phyloP scores from a whole-genome alignment of 352 stramenopile genomes.

The Globisporangium sylvaticum region DNA sequence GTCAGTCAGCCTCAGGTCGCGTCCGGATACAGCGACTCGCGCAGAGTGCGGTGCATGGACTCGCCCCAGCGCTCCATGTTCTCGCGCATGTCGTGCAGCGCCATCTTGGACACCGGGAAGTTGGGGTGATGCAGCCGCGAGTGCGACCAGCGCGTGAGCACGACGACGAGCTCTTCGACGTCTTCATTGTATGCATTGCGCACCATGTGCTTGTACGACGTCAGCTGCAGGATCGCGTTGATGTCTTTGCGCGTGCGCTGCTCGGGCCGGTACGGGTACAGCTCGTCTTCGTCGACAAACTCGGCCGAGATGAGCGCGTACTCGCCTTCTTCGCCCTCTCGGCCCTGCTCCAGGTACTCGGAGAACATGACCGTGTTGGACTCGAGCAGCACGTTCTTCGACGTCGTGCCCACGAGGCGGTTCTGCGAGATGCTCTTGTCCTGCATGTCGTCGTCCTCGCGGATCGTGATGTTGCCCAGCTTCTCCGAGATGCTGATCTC shows the following conservation, averaged over 20 bases:
- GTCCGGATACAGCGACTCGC: conserved; percentile 22
- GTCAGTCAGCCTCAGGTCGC: not conserved
- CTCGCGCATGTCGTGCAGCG: conserved; percentile 32
- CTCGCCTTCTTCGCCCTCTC: conserved; percentile 26
- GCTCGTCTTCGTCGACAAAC: conserved; percentile 35
- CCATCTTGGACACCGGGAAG: conserved; percentile 22
- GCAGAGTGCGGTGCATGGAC: conserved; percentile 36
- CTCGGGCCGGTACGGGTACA: conserved; percentile 34
- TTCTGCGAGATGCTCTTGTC: conserved; percentile 40
- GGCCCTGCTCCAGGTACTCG: conserved; percentile 22
- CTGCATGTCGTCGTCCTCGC: conserved; percentile 59
- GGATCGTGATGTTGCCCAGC: conserved; percentile 63
- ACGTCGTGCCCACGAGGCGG: conserved; percentile 40
- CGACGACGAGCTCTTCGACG: conserved; percentile 30
- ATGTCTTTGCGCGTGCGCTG: conserved; percentile 43
- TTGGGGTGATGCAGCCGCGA: conserved; percentile 26
- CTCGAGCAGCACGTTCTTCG: conserved; percentile 26
- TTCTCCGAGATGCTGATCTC: conserved; percentile 72
- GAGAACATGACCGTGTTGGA: conserved; percentile 40
- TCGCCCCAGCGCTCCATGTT: conserved; percentile 40
- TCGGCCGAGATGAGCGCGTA: conserved; percentile 37
- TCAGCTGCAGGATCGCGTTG: conserved; percentile 26
- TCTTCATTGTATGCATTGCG: conserved; percentile 18
- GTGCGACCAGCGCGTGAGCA: conserved; percentile 37
- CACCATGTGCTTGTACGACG: conserved; percentile 13